Evolutionary conservation across 345 rosid genomes (phyloP).

Genomic region (Rubroshorea leprosula): DNA sequence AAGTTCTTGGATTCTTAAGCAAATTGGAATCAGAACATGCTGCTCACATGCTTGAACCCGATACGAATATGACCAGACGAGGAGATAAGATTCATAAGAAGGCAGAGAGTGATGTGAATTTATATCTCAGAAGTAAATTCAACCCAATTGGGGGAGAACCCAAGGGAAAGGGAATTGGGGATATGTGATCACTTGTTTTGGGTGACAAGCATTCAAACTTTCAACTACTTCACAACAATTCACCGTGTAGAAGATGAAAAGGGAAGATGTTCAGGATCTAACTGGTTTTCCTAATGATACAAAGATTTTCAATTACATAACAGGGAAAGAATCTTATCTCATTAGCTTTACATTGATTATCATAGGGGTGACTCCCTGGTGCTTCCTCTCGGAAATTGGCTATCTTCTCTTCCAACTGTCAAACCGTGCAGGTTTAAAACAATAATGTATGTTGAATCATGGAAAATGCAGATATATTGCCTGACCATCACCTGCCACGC

Average conservation of each 20-base stretch:
- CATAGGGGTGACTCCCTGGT: slow-evolving; percentile 11
- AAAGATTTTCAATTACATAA: slow-evolving; percentile 23
- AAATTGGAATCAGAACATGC: too few species aligned
- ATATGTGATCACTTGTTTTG: slow-evolving; percentile 3
- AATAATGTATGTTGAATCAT: slow-evolving; percentile 11
- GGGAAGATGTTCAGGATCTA: slow-evolving; percentile 16
- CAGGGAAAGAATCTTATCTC: slow-evolving; percentile 14
- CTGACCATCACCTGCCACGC: slow-evolving; percentile 51
- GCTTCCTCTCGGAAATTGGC: slow-evolving; percentile 15
- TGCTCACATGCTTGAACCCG: too few species aligned
- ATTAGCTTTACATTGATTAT: slow-evolving; percentile 30
- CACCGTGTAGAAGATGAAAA: slow-evolving; percentile 17
- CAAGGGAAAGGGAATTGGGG: too few species aligned
- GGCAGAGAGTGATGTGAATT: too few species aligned
- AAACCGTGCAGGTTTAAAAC: slow-evolving; percentile 16
- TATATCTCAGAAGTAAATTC: too few species aligned
- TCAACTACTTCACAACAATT: slow-evolving; percentile 19
- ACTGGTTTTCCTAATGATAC: slow-evolving; percentile 27
- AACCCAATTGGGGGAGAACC: too few species aligned
- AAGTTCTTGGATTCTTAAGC: too few species aligned
- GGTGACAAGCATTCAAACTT: neutral
- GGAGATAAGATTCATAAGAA: too few species aligned
- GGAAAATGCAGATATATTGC: too few species aligned
- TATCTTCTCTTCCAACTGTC: slow-evolving; percentile 23
- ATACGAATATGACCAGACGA: too few species aligned